Evolutionary conservation across 1,139 yeast genomes (phyloP).

Genomic region (Candida pseudoviswanathii): DNA sequence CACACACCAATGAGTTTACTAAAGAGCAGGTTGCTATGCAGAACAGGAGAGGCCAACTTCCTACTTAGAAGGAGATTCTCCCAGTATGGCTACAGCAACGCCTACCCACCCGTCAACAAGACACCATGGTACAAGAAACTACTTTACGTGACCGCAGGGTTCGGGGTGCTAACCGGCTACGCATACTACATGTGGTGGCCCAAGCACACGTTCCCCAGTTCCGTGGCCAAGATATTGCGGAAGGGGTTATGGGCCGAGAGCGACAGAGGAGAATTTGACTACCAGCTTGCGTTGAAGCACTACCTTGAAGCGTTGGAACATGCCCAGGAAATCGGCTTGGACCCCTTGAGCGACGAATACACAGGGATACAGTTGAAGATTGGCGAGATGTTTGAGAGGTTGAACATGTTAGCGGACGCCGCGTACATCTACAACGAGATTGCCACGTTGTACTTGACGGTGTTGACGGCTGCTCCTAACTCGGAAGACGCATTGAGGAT

Average conservation of each 20-base stretch:
- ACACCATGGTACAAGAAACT: slow-evolving; percentile 23
- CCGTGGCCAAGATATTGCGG: slow-evolving; percentile 70
- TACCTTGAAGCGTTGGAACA: slow-evolving; percentile 61
- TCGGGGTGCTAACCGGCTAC: slow-evolving; percentile 33
- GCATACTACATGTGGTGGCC: slow-evolving; percentile 65
- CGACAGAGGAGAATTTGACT: slow-evolving; percentile 65
- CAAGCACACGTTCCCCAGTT: slow-evolving; percentile 50
- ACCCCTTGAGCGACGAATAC: slow-evolving; percentile 45
- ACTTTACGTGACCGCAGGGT: slow-evolving; percentile 26
- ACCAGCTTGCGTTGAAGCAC: slow-evolving; percentile 64
- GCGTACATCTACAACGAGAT: slow-evolving; percentile 66
- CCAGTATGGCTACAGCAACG: slow-evolving; percentile 10
- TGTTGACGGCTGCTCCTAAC: slow-evolving; percentile 41
- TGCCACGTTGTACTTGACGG: slow-evolving; percentile 62
- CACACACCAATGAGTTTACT: background rate
- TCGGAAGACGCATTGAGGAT: slow-evolving; percentile 25
- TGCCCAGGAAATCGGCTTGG: slow-evolving; percentile 47
- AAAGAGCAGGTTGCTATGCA: slow-evolving; percentile 2
- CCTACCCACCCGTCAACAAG: slow-evolving; percentile 16
- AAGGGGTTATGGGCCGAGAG: slow-evolving; percentile 86
- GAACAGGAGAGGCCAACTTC: background rate
- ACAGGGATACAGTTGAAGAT: slow-evolving; percentile 86
- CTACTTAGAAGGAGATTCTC: slow-evolving; percentile 1
- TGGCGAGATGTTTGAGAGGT: slow-evolving; percentile 81
- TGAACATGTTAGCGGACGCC: slow-evolving; percentile 64